Conservation (phyloP, 441 rosid species). For the Erodium texanum region DNA sequence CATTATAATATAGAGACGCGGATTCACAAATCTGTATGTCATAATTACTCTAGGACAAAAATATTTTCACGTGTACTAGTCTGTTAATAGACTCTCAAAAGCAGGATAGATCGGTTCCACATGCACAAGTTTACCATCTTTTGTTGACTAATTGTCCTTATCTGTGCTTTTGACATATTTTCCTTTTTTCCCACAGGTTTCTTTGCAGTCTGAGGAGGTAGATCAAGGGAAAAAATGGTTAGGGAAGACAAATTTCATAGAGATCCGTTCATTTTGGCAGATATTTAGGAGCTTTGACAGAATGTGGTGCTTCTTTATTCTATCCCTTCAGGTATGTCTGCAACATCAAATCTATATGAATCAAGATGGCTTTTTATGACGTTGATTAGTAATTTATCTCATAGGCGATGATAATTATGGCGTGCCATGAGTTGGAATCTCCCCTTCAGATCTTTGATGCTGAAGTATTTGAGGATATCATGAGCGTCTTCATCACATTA, state of each 20-base stretch:
- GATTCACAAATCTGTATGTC: not conserved
- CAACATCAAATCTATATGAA: conserved; percentile 5
- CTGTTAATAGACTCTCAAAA: not conserved
- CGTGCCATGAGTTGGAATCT: conserved; percentile 87
- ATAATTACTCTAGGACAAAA: not conserved
- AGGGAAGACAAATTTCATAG: conserved; percentile 92
- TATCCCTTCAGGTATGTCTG: conserved; percentile 77
- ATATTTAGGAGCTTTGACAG: conserved; percentile 94
- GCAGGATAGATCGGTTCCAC: not conserved
- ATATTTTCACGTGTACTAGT: not conserved
- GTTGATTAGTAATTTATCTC: conserved; percentile 20
- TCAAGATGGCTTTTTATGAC: conserved; percentile 9
- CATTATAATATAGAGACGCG: too few relatives aligned
- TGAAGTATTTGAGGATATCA: conserved; percentile 67
- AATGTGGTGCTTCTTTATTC: conserved; percentile 91
- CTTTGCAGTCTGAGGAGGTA: conserved; percentile 25
- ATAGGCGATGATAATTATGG: conserved; percentile 94
- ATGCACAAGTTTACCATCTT: conserved; percentile 4
- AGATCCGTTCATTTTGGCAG: conserved; percentile 95
- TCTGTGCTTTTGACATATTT: conserved; percentile 11
- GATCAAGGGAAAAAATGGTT: conserved; percentile 48
- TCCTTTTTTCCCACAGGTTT: conserved; percentile 32
- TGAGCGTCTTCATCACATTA: conserved; percentile 92
- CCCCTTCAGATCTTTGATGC: conserved; percentile 75
- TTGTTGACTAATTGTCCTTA: conserved; percentile 6